phyloP scores from a whole-genome alignment of 2,329 filamentous ascomycete genomes.

The Xylariaceae sp. region DNA sequence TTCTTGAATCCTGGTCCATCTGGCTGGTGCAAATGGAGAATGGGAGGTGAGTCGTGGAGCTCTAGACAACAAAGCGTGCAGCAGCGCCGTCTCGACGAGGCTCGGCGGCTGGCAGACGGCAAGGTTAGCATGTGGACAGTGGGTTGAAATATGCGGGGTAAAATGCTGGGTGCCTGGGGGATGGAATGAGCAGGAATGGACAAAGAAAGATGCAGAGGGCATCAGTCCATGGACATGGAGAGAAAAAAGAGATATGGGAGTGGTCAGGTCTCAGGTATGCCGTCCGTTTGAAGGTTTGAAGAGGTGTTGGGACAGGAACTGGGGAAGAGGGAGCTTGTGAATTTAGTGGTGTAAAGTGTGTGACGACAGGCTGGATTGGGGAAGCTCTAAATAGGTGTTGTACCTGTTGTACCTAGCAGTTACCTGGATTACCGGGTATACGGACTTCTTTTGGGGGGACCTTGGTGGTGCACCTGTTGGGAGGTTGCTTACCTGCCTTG shows the following conservation, averaged over 20 bases:
- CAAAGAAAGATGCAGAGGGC: slow-evolving; percentile 28
- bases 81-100: slow-evolving; percentile 58
- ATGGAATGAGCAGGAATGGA: slow-evolving; percentile 28
- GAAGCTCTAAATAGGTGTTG: slow-evolving; percentile 27
- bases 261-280: slow-evolving; percentile 8
- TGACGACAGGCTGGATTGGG: slow-evolving; percentile 26
- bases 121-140: slow-evolving; percentile 68
- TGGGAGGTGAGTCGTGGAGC: slow-evolving; percentile 51
- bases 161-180: slow-evolving; percentile 19
- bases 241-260: slow-evolving; percentile 7
- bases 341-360: slow-evolving; percentile 15
- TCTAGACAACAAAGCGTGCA: slow-evolving; percentile 52
- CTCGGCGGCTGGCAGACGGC: slow-evolving; percentile 55
- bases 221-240: slow-evolving; percentile 31
- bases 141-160: slow-evolving; percentile 44
- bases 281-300: slow-evolving; percentile 18
- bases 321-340: slow-evolving; percentile 19
- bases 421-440: too few relatives aligned
- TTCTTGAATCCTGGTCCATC: slow-evolving; percentile 61
- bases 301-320: slow-evolving; percentile 7
- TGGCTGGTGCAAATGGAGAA: slow-evolving; percentile 50
- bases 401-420: too few relatives aligned
- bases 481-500: too few relatives aligned
- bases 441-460: too few relatives aligned
- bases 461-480: too few relatives aligned